Conservation (phyloP, 106 monocot genomes). For the Iris macrosiphon region DNA sequence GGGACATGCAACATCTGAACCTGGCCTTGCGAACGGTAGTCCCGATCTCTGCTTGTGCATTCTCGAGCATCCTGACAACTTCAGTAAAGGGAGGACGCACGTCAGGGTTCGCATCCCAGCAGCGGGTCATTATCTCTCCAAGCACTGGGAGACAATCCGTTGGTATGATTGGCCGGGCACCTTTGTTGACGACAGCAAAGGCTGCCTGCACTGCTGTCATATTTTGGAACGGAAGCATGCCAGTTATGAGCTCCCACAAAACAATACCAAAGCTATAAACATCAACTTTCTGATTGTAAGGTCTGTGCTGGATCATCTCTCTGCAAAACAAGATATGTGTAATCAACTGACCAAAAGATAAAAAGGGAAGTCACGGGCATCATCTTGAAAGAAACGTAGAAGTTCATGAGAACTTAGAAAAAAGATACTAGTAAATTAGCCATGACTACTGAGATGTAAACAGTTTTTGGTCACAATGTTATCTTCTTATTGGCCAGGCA, state of each 20-base stretch:
- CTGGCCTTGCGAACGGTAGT: conserved; percentile 17
- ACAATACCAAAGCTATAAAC: conserved; percentile 42
- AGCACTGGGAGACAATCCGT: conserved; percentile 20
- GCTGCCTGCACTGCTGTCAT: conserved; percentile 37
- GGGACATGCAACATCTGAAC: conserved; percentile 26
- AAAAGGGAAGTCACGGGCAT: no score
- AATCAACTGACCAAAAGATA: no score
- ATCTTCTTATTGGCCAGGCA: no score
- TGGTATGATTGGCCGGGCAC: conserved; percentile 24
- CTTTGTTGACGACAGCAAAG: conserved; percentile 33
- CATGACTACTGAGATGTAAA: no score
- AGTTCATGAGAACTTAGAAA: no score
- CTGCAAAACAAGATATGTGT: conserved; percentile 1
- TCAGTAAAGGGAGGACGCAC: conserved; percentile 24
- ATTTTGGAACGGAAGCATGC: conserved; percentile 30
- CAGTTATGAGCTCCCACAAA: conserved; percentile 33
- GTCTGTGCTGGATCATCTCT: conserved; percentile 25
- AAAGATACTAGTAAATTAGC: no score
- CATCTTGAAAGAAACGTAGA: no score
- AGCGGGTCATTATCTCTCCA: conserved; percentile 24
- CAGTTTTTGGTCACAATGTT: no score
- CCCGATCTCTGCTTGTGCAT: conserved; percentile 2
- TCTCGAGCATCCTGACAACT: conserved; percentile 19
- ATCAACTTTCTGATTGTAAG: conserved; percentile 29
- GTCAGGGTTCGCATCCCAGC: conserved; percentile 34